Percentiles rank a stretch among this genome's conserved stretches.
Evolutionary conservation across 495 filamentous ascomycete species (phyloP).

Genomic region (Penicillium herquei): DNA sequence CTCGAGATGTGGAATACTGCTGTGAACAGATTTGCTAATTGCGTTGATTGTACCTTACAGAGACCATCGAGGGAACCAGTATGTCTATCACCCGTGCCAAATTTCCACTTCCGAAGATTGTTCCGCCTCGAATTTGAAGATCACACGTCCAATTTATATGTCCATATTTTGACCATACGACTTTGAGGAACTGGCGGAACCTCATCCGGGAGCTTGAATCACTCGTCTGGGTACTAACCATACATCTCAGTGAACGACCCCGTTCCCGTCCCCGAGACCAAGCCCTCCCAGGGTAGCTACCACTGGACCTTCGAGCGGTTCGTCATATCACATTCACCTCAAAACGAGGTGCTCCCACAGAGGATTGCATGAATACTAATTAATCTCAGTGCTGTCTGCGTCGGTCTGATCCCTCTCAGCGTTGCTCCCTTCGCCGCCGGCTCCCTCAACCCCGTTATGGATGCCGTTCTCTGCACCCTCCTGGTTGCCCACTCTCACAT

Average conservation of each 20-base stretch:
- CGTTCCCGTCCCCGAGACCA: constrained; percentile 65
- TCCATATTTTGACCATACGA: neutral
- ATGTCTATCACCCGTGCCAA: constrained; percentile 32
- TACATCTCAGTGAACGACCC: constrained; percentile 75
- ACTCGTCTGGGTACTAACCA: constrained; percentile 6
- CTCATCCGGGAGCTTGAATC: neutral
- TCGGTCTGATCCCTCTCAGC: constrained; percentile 78
- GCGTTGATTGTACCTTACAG: constrained; percentile 41
- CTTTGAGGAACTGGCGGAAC: neutral
- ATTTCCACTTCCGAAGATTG: constrained; percentile 4
- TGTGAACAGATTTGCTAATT: constrained; percentile 20
- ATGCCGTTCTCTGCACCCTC: constrained; percentile 79
- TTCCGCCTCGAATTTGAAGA: constrained; percentile 3
- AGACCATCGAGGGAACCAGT: constrained; percentile 77
- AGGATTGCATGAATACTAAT: neutral
- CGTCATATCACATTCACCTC: constrained; percentile 5
- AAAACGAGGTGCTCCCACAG: neutral
- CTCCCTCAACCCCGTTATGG: constrained; percentile 82
- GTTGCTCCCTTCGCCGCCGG: constrained; percentile 89
- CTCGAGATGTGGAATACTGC: neutral
- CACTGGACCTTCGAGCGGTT: constrained; percentile 97
- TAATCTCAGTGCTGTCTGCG: constrained; percentile 61
- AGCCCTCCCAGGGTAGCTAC: constrained; percentile 84
- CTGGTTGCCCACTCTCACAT: constrained; percentile 91
- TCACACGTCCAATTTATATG: neutral